phyloP scores from a whole-genome alignment of 106 monocot genomes.

The Iris macrosiphon region DNA sequence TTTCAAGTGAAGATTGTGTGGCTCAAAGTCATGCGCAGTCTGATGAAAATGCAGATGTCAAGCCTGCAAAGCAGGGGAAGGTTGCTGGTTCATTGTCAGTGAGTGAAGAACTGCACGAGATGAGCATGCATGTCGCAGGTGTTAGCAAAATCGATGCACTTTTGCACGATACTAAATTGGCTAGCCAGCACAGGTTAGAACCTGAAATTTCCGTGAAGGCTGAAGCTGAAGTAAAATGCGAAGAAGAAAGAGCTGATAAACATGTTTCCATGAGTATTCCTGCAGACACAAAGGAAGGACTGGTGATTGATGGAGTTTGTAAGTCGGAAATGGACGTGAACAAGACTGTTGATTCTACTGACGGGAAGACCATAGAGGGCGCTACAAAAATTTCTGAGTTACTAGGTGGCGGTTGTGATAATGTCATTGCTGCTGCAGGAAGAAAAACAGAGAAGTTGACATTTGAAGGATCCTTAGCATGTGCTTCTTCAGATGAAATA shows the following conservation, averaged over 20 bases:
- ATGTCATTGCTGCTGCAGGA: background rate
- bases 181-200: conserved; percentile 8
- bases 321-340: conserved; percentile 15
- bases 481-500: background rate
- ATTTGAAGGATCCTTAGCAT: background rate
- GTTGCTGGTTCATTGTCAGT: conserved; percentile 6
- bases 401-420: conserved; percentile 4
- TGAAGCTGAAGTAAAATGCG: background rate
- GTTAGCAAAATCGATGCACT: background rate
- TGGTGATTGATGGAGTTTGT: conserved; percentile 3
- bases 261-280: too few species aligned
- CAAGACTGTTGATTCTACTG: conserved; percentile 2
- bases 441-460: conserved; percentile 7
- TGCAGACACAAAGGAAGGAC: background rate
- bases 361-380: conserved; percentile 22
- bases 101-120: conserved; percentile 9
- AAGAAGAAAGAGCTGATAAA: background rate
- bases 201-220: conserved; percentile 12
- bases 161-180: conserved; percentile 15
- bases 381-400: background rate
- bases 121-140: background rate
- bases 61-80: conserved; percentile 19
- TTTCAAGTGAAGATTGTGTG: conserved; percentile 13
- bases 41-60: conserved; percentile 9
- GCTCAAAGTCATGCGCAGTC: conserved; percentile 2